These are phyloP conservation scores for Lipomyces starkeyi DNA, from an alignment of 805 yeast genomes.

Conservation along the genomic window DNA sequence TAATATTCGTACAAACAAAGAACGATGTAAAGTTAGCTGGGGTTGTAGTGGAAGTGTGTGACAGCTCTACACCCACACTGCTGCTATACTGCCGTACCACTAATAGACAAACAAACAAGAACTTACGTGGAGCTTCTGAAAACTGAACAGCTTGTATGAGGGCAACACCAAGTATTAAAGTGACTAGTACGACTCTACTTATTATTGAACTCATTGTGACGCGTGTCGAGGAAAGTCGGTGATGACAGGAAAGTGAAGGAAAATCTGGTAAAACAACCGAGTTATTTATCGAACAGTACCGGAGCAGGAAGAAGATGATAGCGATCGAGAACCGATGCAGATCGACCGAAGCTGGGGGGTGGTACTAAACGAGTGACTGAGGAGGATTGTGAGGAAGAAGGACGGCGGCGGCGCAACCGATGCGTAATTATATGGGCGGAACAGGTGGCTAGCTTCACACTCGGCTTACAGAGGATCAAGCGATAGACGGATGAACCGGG, in stretches of 20 bases:
- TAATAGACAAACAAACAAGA: not conserved
- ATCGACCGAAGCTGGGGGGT: not conserved
- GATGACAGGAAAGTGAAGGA: not conserved
- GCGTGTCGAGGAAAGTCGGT: not conserved
- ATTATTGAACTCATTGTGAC: constrained; percentile 6
- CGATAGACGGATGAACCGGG: not conserved
- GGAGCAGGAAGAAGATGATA: not conserved
- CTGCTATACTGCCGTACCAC: too few relatives aligned
- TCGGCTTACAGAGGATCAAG: not conserved
- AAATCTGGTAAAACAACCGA: not conserved
- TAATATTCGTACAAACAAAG: not conserved
- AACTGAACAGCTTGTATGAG: constrained; percentile 4
- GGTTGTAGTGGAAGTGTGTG: too few relatives aligned
- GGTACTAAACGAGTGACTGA: constrained; percentile 7
- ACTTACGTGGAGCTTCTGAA: constrained; percentile 9
- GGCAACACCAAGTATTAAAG: constrained; percentile 4
- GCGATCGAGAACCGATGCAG: not conserved
- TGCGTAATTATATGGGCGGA: not conserved
- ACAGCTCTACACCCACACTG: too few relatives aligned
- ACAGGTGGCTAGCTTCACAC: not conserved
- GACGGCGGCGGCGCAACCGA: not conserved
- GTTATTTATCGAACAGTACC: not conserved
- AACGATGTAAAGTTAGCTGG: too few relatives aligned
- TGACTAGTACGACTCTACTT: constrained; percentile 4
- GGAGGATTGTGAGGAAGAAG: not conserved